These are phyloP conservation scores for Debaryomyces singareniensis DNA, from an alignment of 1,139 yeast species.

Conservation along the genomic window DNA sequence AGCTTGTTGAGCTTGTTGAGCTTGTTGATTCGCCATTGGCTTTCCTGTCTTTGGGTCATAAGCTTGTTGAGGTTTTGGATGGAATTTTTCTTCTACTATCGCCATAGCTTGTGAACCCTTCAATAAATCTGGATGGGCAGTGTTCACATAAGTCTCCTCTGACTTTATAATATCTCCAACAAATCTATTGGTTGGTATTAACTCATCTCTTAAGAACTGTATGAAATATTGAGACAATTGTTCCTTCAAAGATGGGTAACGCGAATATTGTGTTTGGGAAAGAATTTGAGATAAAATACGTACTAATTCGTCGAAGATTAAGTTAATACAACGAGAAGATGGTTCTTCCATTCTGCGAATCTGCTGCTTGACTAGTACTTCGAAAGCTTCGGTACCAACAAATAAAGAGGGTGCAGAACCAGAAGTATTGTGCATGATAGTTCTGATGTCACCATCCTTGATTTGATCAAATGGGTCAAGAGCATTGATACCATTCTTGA, in stretches of 20 bases:
- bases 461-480: conserved; percentile 97
- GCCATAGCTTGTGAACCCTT: conserved; percentile 96
- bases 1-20: conserved; percentile 16
- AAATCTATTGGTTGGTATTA: conserved; percentile 79
- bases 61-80: conserved; percentile 73
- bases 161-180: conserved; percentile 76
- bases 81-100: conserved; percentile 84
- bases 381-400: conserved; percentile 97
- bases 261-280: conserved; percentile 70
- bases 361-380: conserved; percentile 92
- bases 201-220: conserved; percentile 71
- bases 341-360: conserved; percentile 95
- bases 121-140: conserved; percentile 94
- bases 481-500: conserved; percentile 86
- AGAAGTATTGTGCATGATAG: conserved; percentile 94
- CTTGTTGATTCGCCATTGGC: conserved; percentile 47
- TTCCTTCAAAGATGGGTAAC: conserved; percentile 89
- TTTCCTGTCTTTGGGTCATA: conserved; percentile 94
- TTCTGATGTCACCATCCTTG: conserved; percentile 93
- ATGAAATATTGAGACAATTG: conserved; percentile 76
- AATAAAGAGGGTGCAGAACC: conserved; percentile 97
- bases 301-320: conserved; percentile 91
- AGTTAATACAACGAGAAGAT: conserved; percentile 76
- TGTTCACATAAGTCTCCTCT: conserved; percentile 91
- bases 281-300: conserved; percentile 84